These are phyloP conservation scores for Xylaria sp. DNA, from an alignment of 495 filamentous ascomycete species.

Conservation along the genomic window DNA sequence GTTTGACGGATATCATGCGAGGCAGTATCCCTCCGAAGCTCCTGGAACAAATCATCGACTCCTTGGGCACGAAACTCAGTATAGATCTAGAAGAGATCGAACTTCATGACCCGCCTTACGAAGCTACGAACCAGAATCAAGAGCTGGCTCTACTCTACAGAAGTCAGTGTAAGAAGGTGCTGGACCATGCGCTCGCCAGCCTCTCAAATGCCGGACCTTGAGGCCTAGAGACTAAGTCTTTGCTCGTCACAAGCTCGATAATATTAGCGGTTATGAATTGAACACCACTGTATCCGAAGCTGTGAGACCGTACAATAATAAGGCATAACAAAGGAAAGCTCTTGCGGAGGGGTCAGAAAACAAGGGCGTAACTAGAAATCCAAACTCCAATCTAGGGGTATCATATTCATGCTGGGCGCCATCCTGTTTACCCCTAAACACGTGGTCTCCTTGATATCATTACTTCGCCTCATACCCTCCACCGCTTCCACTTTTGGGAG, in stretches of 20 bases:
- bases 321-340: constrained; percentile 13
- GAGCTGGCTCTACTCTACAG: constrained; percentile 50
- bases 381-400: constrained; percentile 30
- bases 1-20: constrained; percentile 35
- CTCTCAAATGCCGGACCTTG: constrained; percentile 28
- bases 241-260: background rate
- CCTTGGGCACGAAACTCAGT: constrained; percentile 37
- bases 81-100: constrained; percentile 45
- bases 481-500: background rate
- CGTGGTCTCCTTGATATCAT: background rate
- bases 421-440: constrained; percentile 4
- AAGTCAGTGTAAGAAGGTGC: constrained; percentile 48
- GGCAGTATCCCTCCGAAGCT: constrained; percentile 32
- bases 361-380: constrained; percentile 3
- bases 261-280: background rate
- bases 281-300: background rate
- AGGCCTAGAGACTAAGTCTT: background rate
- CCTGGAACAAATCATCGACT: constrained; percentile 33
- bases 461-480: background rate
- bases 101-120: constrained; percentile 39
- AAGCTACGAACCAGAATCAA: constrained; percentile 48
- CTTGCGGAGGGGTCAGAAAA: background rate
- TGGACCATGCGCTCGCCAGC: constrained; percentile 41
- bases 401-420: constrained; percentile 26
- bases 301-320: background rate